These are phyloP conservation scores for Lasiosphaeria miniovina DNA, from an alignment of 495 filamentous ascomycete genomes.

Conservation along the genomic window DNA sequence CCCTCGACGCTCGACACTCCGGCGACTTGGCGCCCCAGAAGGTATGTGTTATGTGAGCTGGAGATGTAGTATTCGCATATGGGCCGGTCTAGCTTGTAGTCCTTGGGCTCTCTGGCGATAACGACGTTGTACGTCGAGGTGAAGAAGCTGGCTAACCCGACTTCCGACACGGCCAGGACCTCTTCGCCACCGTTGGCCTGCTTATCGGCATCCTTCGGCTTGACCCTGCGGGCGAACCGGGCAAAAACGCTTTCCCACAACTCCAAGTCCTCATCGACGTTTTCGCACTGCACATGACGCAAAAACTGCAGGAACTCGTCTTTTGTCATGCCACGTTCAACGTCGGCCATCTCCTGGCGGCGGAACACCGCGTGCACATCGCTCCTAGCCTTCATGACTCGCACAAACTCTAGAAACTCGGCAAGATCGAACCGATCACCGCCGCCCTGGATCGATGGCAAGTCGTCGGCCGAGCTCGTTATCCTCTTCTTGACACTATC, in stretches of 20 bases:
- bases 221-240: slow-evolving; percentile 65
- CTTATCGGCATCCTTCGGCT: slow-evolving; percentile 46
- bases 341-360: slow-evolving; percentile 46
- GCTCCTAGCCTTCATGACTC: slow-evolving; percentile 73
- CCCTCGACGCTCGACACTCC: slow-evolving; percentile 89
- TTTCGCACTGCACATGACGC: slow-evolving; percentile 66
- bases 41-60: slow-evolving; percentile 97
- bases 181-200: slow-evolving; percentile 39
- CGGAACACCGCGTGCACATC: slow-evolving; percentile 74
- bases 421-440: slow-evolving; percentile 65
- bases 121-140: slow-evolving; percentile 69
- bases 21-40: slow-evolving; percentile 83
- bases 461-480: slow-evolving; percentile 11
- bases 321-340: slow-evolving; percentile 60
- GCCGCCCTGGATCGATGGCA: slow-evolving; percentile 23
- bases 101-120: slow-evolving; percentile 52
- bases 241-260: slow-evolving; percentile 74
- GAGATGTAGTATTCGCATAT: slow-evolving; percentile 98
- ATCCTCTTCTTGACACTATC: slow-evolving; percentile 59
- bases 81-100: slow-evolving; percentile 68
- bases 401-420: slow-evolving; percentile 80
- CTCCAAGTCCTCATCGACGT: slow-evolving; percentile 60
- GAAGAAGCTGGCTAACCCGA: slow-evolving; percentile 72
- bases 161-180: slow-evolving; percentile 61
- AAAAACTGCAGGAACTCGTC: slow-evolving; percentile 77